Base-by-base conservation (phyloP, 352 stramenopile genomes). In the Pseudoperonospora humuli region DNA sequence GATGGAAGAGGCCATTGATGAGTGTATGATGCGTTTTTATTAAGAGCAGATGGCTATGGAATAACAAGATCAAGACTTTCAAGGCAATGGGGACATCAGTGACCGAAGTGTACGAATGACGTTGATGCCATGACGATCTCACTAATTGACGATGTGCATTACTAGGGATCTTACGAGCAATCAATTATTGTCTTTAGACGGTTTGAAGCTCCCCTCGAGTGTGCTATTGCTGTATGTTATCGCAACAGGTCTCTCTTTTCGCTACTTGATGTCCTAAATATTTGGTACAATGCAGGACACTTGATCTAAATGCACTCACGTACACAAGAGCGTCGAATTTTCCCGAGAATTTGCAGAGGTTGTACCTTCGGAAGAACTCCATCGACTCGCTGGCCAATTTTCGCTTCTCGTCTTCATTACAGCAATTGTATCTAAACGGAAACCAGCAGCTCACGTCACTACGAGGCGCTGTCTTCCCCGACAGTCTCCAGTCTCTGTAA, bases 61-160 rank as follows among this genome's bases (percentile, higher is more conserved):
- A 74, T 43, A 79, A 79, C 50, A 45, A 57, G 32, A 72, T 79
- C 45, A 61, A 50, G 37, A 46, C 47, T 32, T 72, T 72, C 31
- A 58, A 66, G 29, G 39, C 43, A 0, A 50, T 56, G 1, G 54
- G 47, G 14, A 64, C 54, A 3, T 70, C 38, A 1, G 49, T 75
- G 42, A 69, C 52, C 20, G 55, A 75, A 57, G 23, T 81, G 68
- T 75, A 56, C 29, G 64, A 57, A 23, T 34, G 26, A 15, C 9
- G 5, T 37, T 9, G 27, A 27, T 8, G 31, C 41, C 9, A 18
- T 39, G 3, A 29, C 7, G 39, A 45, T 25, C 38, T 64, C 21
- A 73, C 53, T 13, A 8, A 8, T 38, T 21, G 28, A n/a, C 10
- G 25, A 13, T 34, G 0, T 38, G 9, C 3, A 23, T 32, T 19